These are phyloP conservation scores for Saccharomyces uvarum DNA, from an alignment of 1,139 yeast genomes.

Conservation along the genomic window DNA sequence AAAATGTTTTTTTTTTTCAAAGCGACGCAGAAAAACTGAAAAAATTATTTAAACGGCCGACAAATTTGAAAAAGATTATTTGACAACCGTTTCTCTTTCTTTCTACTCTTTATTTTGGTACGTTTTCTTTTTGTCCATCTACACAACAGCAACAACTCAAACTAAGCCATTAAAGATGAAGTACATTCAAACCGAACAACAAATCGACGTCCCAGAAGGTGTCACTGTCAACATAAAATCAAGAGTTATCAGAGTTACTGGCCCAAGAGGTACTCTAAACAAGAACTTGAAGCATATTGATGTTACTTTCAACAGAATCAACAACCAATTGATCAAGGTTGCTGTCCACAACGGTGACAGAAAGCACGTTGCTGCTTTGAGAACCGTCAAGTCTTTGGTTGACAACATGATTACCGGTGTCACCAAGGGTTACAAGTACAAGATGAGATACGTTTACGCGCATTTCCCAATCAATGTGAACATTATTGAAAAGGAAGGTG, in stretches of 20 bases:
- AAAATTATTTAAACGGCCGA: not conserved
- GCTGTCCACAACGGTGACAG: conserved; percentile 98
- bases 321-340: conserved; percentile 69
- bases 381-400: conserved; percentile 95
- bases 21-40: not conserved
- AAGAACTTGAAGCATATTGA: conserved; percentile 93
- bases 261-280: conserved; percentile 95
- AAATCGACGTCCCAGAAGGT: conserved; percentile 87
- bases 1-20: not conserved
- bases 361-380: conserved; percentile 99
- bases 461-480: conserved; percentile 99
- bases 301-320: conserved; percentile 79
- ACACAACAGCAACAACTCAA: not conserved
- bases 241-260: conserved; percentile 83
- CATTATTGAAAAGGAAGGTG: conserved; percentile 68
- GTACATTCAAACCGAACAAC: conserved; percentile 92
- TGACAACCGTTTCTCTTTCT: not conserved
- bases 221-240: conserved; percentile 88
- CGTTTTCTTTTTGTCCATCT: not conserved
- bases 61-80: not conserved
- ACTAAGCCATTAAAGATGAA: conserved; percentile 48
- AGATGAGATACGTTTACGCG: conserved; percentile 99
- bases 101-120: not conserved
- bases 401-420: conserved; percentile 96
- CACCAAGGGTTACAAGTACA: conserved; percentile 98